Evolutionary conservation across 140 eudicot genomes (phyloP), one percentile per base, ranked within the genome.

Genomic region (Cichorium intybus): DNA sequence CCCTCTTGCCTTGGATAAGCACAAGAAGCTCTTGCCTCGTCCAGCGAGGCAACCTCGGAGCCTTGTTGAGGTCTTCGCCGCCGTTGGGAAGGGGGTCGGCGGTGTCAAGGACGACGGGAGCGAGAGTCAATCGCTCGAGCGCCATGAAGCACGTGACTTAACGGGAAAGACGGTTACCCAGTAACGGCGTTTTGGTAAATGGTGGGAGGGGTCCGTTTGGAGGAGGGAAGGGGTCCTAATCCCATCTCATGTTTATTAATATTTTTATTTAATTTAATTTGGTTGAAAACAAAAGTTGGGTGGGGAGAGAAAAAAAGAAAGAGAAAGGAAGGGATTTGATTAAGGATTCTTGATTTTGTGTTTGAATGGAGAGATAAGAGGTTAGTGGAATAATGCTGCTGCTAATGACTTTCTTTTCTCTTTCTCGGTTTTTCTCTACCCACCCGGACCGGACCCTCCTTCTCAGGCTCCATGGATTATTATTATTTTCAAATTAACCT

Each of bases 1-100:
- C 88, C 39, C 87, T 54, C 51, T 91, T 91, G 0, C 96, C 97
- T 58, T 87, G 95, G 12, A 91, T 87, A 16, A 91, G 78, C 24
- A 87, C 95, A 26, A 91, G 81, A 3, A 91, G 87, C 72, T 91
- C 97, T 33, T 87, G 96, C 62, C 96, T 67, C 0, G 95, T 91
- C 97, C 96, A 91, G 12, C 97, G 87, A 0, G 97, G 97, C 62
- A 91, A 60, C 60, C 97, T 24, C 0, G 90, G 80, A 0, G 82
- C 75, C 71, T 78, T 74, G 66, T n/a, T 67, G 9, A 60, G 68
- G 22, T 76, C 86, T 29, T 74, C 86, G 31, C 39, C 76, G 64
- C 24, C 79, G 71, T 22, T 41, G 20, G 41, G 33, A 1, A 23
- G 46, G 15, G 26, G 37, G 53, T 39, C 59, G 68, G 9, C 70